Percentiles rank a stretch among this genome's conserved stretches.
phyloP scores from a whole-genome alignment of 306 rosid genomes.

The Delonix regia region DNA sequence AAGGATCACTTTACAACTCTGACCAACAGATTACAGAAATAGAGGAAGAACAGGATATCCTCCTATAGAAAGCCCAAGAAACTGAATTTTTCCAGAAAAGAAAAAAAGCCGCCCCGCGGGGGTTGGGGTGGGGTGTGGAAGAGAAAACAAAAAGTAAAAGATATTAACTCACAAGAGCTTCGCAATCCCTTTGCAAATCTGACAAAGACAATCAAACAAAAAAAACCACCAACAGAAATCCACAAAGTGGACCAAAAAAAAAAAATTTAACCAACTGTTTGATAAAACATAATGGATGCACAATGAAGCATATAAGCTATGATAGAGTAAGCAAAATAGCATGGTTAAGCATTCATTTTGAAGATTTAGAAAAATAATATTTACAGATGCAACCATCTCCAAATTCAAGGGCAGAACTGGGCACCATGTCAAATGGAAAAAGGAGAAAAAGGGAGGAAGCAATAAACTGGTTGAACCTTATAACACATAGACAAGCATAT shows the following conservation, averaged over 20 bases:
- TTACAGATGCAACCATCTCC: neutral
- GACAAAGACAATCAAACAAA: neutral
- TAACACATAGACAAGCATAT: neutral
- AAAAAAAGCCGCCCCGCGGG: neutral
- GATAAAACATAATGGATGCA: neutral
- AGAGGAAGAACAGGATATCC: neutral
- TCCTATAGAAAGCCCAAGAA: neutral
- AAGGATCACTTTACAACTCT: neutral
- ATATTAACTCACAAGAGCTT: neutral
- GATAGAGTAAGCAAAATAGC: neutral
- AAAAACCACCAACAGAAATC: neutral
- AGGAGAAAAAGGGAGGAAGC: neutral
- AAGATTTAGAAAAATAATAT: neutral
- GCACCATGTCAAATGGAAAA: neutral
- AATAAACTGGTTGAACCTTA: neutral
- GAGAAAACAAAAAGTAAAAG: neutral
- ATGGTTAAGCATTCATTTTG: neutral
- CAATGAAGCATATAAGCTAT: neutral
- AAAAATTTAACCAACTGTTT: neutral
- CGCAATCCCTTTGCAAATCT: neutral
- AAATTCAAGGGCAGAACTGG: neutral
- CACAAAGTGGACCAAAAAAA: neutral
- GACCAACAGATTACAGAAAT: neutral
- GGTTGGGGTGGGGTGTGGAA: neutral
- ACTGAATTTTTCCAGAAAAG: neutral